Conservation (phyloP, 1,284 basidiomycete species). For the Pseudozyma hubeiensis region DNA sequence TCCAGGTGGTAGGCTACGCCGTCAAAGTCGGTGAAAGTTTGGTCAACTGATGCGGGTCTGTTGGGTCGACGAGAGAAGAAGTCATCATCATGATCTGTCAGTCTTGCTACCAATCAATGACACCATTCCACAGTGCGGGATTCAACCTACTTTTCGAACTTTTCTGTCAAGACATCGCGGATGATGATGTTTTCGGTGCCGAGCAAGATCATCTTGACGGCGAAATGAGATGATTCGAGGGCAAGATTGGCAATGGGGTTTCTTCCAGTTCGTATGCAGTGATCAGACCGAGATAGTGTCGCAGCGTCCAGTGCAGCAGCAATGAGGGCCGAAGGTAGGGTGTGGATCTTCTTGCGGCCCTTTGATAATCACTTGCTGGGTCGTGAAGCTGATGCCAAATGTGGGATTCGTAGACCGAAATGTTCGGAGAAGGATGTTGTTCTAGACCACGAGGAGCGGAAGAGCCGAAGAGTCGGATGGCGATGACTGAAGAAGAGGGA, state of each 20-base stretch:
- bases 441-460: too few relatives aligned
- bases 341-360: too few relatives aligned
- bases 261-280: too few relatives aligned
- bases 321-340: neutral
- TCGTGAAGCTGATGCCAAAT: too few relatives aligned
- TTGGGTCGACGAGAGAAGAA: conserved; percentile 5
- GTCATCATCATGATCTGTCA: neutral
- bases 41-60: conserved; percentile 89
- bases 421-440: neutral
- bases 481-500: conserved; percentile 5
- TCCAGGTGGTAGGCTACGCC: conserved; percentile 93
- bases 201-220: conserved; percentile 65
- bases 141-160: conserved; percentile 81
- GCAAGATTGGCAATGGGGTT: too few relatives aligned
- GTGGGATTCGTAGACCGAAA: too few relatives aligned
- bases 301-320: neutral
- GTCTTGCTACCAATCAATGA: neutral
- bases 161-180: conserved; percentile 88
- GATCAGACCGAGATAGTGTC: neutral
- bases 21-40: conserved; percentile 97
- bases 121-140: too few relatives aligned
- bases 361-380: too few relatives aligned
- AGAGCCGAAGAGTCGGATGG: neutral
- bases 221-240: neutral
- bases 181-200: conserved; percentile 78